Conservation (phyloP, 2,329 filamentous ascomycete genomes). For the Immersiporthe knoxdaviesiana region DNA sequence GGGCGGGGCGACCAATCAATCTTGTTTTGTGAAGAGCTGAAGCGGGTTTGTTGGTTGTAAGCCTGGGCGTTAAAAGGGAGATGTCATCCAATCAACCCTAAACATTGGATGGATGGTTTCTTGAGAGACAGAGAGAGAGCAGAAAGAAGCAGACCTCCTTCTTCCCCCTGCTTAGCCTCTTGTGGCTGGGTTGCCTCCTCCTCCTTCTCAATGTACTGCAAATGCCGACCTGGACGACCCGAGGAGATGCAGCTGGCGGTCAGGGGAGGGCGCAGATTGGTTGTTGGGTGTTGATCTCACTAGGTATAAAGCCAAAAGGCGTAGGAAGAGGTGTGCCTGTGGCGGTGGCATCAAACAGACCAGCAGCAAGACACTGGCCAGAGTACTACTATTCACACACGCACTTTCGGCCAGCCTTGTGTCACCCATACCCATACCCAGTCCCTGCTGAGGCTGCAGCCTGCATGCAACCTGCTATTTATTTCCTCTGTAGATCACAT, state of each 20-base stretch:
- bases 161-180: not conserved
- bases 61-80: not conserved
- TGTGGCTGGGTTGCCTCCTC: not conserved
- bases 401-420: not conserved
- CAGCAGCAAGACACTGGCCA: not conserved
- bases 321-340: not conserved
- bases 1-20: not conserved
- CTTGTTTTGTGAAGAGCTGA: not conserved
- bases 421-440: not conserved
- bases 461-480: not conserved
- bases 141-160: no score
- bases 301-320: not conserved
- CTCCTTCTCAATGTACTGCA: not conserved
- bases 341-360: not conserved
- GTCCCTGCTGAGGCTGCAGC: not conserved
- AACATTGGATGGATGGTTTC: not conserved
- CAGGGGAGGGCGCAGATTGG: not conserved
- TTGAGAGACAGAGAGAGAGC: not conserved
- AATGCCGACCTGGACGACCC: not conserved
- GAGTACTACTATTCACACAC: not conserved
- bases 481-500: not conserved
- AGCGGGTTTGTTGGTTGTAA: not conserved
- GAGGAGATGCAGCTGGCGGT: not conserved
- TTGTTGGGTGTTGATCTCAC: not conserved
- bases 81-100: not conserved